Conservation (phyloP, 805 yeast genomes). For the Suhomyces faveliae region DNA sequence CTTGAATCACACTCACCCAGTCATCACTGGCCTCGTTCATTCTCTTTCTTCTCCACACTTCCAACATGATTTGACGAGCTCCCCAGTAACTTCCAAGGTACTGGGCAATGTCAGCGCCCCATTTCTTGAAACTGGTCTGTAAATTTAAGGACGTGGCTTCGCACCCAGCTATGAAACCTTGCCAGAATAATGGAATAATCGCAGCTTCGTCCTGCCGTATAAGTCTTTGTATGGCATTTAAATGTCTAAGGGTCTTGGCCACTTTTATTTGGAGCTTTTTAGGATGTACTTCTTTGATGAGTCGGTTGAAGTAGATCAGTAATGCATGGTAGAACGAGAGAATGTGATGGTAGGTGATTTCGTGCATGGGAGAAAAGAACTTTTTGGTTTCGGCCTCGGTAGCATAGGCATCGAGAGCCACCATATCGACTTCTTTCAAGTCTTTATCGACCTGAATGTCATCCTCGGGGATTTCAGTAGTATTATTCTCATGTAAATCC, state of each 20-base stretch:
- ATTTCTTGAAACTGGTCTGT: conserved; percentile 65
- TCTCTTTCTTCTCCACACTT: conserved; percentile 77
- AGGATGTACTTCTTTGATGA: conserved; percentile 57
- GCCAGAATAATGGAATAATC: conserved; percentile 81
- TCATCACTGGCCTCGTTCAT: conserved; percentile 57
- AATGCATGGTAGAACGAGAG: conserved; percentile 75
- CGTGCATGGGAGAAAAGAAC: conserved; percentile 55
- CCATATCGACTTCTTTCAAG: conserved; percentile 9
- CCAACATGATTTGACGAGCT: conserved; percentile 79
- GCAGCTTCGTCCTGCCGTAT: conserved; percentile 56
- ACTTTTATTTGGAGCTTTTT: conserved; percentile 61
- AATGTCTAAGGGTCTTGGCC: conserved; percentile 56
- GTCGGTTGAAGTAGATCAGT: conserved; percentile 66
- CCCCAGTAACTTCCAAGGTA: conserved; percentile 78
- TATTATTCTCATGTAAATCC: conserved; percentile 44
- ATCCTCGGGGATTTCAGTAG: no score
- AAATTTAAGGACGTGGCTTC: conserved; percentile 59
- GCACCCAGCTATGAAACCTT: conserved; percentile 85
- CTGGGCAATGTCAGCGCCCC: conserved; percentile 65
- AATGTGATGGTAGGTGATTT: conserved; percentile 77
- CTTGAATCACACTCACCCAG: conserved; percentile 78
- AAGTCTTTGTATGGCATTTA: conserved; percentile 59
- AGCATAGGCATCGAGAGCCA: conserved; percentile 9
- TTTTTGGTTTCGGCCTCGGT: conserved; percentile 17
- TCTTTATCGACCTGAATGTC: conserved; percentile 13